Percentiles rank a stretch among this genome's conserved stretches.
Conservation (phyloP, 495 filamentous ascomycete species). For the Penicillium waksmanii region DNA sequence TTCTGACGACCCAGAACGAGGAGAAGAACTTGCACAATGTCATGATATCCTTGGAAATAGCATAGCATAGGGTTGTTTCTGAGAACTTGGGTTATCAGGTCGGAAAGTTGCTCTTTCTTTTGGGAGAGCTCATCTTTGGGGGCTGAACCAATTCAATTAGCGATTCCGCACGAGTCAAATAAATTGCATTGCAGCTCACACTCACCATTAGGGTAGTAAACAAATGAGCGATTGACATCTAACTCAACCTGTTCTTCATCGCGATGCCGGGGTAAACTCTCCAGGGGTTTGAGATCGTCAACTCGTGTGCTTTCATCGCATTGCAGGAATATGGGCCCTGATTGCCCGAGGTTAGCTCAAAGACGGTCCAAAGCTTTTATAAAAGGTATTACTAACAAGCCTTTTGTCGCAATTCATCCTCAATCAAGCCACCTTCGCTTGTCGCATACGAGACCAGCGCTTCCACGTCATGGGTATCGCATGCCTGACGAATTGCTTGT, state of each 20-base stretch:
- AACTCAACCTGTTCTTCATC: conserved; percentile 88
- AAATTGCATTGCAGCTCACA: not conserved
- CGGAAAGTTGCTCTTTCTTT: conserved; percentile 72
- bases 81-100: conserved; percentile 75
- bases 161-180: not conserved
- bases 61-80: conserved; percentile 81
- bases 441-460: conserved; percentile 68
- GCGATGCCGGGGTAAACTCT: conserved; percentile 64
- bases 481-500: conserved; percentile 66
- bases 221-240: conserved; percentile 94
- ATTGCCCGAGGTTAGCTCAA: not conserved
- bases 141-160: conserved; percentile 18
- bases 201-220: conserved; percentile 89
- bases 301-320: conserved; percentile 36
- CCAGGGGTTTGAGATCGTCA: conserved; percentile 47
- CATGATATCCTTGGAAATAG: conserved; percentile 99
- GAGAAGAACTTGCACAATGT: conserved; percentile 96
- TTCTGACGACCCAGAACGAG: conserved; percentile 70
- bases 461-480: conserved; percentile 63
- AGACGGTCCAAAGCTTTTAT: no score
- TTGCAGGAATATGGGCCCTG: conserved; percentile 84
- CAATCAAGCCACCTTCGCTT: conserved; percentile 73
- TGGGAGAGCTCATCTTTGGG: conserved; percentile 61
- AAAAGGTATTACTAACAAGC: conserved; percentile 62
- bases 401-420: conserved; percentile 75